A percentile compares a stretch with the other conserved stretches of the same genome.
phyloP scores from a whole-genome alignment of 306 rosid species.

The Fagus sylvatica region DNA sequence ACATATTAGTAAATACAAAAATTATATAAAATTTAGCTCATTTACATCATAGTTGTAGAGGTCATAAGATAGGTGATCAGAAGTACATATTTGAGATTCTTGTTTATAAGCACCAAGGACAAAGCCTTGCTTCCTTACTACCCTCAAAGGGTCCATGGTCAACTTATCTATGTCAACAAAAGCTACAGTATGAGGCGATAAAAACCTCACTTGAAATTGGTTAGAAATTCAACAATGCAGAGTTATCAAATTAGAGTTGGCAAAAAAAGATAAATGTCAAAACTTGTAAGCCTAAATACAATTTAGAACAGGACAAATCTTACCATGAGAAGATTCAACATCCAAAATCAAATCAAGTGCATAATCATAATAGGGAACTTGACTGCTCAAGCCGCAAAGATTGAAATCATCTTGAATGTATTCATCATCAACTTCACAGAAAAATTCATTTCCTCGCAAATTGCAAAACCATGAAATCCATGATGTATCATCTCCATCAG shows the following conservation, averaged over 20 bases:
- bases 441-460: slow-evolving; percentile 93
- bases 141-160: no score
- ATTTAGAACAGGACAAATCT: slow-evolving; percentile 16
- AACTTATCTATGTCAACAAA: background rate
- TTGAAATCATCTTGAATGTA: slow-evolving; percentile 96
- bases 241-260: background rate
- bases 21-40: no score
- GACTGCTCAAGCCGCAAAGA: slow-evolving; percentile 96
- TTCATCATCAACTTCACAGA: slow-evolving; percentile 97
- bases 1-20: no score
- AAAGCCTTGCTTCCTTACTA: no score
- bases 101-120: no score
- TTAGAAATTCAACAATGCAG: background rate
- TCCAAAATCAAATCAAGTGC: slow-evolving; percentile 97
- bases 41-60: no score
- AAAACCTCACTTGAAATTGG: background rate
- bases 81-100: no score
- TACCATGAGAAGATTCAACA: slow-evolving; percentile 97
- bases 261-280: background rate
- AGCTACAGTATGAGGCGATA: background rate
- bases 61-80: no score
- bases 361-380: slow-evolving; percentile 97
- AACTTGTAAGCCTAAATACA: background rate
- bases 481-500: slow-evolving; percentile 94
- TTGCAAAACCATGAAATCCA: slow-evolving; percentile 99